Conservation (phyloP, 768 basidiomycete species). For the Hygrocybe punicea region DNA sequence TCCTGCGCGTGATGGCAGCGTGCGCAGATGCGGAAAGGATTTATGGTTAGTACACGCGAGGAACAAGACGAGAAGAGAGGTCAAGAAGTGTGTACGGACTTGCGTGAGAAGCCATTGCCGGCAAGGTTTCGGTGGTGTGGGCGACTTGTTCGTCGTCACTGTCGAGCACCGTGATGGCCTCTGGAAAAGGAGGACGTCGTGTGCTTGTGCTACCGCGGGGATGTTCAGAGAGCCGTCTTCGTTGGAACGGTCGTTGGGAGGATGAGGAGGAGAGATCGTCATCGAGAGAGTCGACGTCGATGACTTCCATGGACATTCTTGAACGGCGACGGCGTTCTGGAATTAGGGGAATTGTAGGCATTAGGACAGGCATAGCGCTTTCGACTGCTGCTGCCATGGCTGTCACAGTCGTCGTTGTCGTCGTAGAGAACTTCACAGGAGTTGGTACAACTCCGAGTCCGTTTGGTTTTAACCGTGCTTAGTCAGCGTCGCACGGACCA, state of each 20-base stretch:
- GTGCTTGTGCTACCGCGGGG: not conserved
- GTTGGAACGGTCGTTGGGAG: slow-evolving; percentile 7
- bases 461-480: not conserved
- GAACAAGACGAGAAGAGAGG: not conserved
- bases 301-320: slow-evolving; percentile 31
- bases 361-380: not conserved
- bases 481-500: not conserved
- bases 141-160: slow-evolving; percentile 40
- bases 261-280: slow-evolving; percentile 18
- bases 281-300: slow-evolving; percentile 43
- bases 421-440: not conserved
- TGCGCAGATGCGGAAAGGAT: not conserved
- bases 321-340: not conserved
- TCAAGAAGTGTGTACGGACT: not conserved
- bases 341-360: not conserved
- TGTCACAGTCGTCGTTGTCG: not conserved
- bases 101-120: slow-evolving; percentile 6
- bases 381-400: not conserved
- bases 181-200: slow-evolving; percentile 11
- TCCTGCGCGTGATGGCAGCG: not conserved
- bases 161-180: slow-evolving; percentile 38
- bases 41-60: slow-evolving; percentile 1
- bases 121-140: slow-evolving; percentile 8
- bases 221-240: not conserved
- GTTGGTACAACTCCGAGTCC: not conserved